Evolutionary conservation across 1,139 yeast genomes (phyloP).

Genomic region (Suhomyces ambrosiae): DNA sequence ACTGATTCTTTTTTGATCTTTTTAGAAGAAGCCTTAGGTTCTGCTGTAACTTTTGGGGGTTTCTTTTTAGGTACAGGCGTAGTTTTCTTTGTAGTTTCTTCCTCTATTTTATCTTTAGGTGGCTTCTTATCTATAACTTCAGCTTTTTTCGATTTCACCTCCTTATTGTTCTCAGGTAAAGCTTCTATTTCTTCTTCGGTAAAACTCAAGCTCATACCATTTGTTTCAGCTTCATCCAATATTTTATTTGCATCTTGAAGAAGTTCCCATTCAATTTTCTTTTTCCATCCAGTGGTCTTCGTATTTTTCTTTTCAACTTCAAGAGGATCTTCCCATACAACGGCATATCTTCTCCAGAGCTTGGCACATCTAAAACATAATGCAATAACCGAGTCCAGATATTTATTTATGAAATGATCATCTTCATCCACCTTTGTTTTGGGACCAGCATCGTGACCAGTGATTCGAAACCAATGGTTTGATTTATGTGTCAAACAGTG

Average conservation of each 20-base stretch:
- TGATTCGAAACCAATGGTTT: conserved; percentile 68
- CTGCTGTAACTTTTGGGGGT: neutral
- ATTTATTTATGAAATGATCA: conserved; percentile 21
- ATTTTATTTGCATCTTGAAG: conserved; percentile 65
- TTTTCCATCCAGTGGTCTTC: conserved; percentile 54
- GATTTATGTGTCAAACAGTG: conserved; percentile 61
- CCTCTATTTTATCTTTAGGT: conserved; percentile 3
- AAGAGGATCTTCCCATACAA: conserved; percentile 81
- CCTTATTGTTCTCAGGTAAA: conserved; percentile 8
- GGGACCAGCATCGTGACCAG: conserved; percentile 54
- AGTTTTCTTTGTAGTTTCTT: conserved; percentile 5
- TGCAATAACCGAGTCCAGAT: conserved; percentile 44
- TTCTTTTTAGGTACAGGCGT: conserved; percentile 7
- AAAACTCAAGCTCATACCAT: conserved; percentile 15
- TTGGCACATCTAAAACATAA: conserved; percentile 86
- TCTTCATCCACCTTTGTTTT: conserved; percentile 22
- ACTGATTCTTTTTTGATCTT: conserved; percentile 5
- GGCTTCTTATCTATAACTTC: conserved; percentile 1
- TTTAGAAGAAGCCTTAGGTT: conserved; percentile 3
- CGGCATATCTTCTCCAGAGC: conserved; percentile 89
- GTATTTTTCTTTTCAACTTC: conserved; percentile 59
- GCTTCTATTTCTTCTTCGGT: conserved; percentile 9
- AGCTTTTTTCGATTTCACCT: conserved; percentile 2
- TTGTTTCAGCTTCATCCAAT: conserved; percentile 42
- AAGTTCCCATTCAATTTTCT: conserved; percentile 71